Conservation (phyloP, 345 rosid species). For the Citrus sp. region DNA sequence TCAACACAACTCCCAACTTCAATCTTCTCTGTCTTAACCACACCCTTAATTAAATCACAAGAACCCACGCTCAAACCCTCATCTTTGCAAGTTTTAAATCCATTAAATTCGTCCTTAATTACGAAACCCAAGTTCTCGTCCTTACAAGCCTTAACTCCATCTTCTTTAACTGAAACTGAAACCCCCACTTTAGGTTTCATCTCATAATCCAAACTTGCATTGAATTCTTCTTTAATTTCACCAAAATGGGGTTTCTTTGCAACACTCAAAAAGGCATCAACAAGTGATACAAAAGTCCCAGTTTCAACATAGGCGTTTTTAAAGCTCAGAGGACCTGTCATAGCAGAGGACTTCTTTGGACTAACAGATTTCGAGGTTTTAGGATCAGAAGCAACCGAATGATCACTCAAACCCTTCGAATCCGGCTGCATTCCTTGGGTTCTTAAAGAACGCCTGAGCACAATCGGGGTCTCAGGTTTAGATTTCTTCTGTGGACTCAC, state of each 20-base stretch:
- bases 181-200: constrained; percentile 16
- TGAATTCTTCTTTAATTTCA: constrained; percentile 12
- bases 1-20: constrained; percentile 25
- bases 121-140: background rate
- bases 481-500: constrained; percentile 39
- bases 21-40: constrained; percentile 20
- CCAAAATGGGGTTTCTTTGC: constrained; percentile 15
- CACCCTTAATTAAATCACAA: constrained; percentile 4
- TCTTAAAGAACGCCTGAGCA: constrained; percentile 64
- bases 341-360: constrained; percentile 12
- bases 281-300: constrained; percentile 27
- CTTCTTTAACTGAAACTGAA: constrained; percentile 4
- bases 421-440: constrained; percentile 68
- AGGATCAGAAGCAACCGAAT: background rate
- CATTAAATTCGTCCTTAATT: constrained; percentile 1
- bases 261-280: constrained; percentile 32
- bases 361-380: constrained; percentile 4
- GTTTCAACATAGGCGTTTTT: constrained; percentile 38
- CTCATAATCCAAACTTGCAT: constrained; percentile 24
- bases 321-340: constrained; percentile 47
- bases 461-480: constrained; percentile 41
- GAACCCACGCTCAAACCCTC: background rate
- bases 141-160: background rate
- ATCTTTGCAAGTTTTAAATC: background rate
- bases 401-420: constrained; percentile 35